phyloP scores from a whole-genome alignment of 1,139 yeast species.

The Geotrichum bryndzae region DNA sequence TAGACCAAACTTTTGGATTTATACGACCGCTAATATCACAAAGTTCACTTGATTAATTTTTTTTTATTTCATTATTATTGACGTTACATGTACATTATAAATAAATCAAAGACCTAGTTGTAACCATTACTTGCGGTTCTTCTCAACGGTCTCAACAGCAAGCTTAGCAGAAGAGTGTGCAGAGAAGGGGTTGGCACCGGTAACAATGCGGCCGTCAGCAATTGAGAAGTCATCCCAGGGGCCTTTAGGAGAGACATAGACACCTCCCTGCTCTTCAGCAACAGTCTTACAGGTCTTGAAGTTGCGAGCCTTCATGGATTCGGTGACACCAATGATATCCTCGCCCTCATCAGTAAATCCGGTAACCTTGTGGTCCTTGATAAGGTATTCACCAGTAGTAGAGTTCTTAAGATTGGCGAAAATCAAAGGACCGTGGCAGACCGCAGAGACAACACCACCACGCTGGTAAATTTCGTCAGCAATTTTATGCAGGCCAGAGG shows the following conservation, averaged over 20 bases:
- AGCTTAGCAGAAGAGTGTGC: slow-evolving; percentile 47
- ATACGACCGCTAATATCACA: too few relatives aligned
- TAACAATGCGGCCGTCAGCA: slow-evolving; percentile 50
- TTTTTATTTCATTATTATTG: neutral
- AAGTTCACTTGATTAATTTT: neutral
- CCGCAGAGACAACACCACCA: slow-evolving; percentile 55
- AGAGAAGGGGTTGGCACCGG: slow-evolving; percentile 61
- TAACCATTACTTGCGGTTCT: neutral
- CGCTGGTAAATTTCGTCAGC: slow-evolving; percentile 44
- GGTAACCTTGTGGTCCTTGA: slow-evolving; percentile 50
- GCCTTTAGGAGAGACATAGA: slow-evolving; percentile 36
- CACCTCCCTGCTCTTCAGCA: slow-evolving; percentile 41
- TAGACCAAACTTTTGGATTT: too few relatives aligned
- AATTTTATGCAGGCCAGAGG: slow-evolving; percentile 42
- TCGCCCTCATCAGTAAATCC: slow-evolving; percentile 60
- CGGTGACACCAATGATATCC: slow-evolving; percentile 26
- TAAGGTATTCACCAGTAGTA: slow-evolving; percentile 41
- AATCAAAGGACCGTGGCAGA: slow-evolving; percentile 62
- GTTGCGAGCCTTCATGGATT: slow-evolving; percentile 35
- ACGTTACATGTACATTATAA: neutral
- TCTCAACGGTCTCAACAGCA: slow-evolving; percentile 19
- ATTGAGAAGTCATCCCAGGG: slow-evolving; percentile 52
- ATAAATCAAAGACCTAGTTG: neutral
- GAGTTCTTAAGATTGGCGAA: slow-evolving; percentile 44
- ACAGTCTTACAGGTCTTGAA: slow-evolving; percentile 39